Base-by-base conservation (phyloP, 23 red algal genomes). In the Gracilaria gracilis region DNA sequence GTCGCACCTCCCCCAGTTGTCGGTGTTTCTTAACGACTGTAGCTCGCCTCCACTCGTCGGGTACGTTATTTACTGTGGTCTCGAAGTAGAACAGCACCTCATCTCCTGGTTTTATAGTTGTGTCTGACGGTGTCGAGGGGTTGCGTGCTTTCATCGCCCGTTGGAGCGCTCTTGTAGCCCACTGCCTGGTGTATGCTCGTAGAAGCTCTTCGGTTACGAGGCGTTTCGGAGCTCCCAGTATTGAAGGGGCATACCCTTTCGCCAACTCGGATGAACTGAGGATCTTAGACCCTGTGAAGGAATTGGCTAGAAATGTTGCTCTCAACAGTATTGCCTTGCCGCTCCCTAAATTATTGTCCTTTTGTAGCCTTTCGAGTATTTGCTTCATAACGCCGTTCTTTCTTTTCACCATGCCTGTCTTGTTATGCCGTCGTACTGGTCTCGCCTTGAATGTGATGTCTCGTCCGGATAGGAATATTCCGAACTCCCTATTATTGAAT, bases 361-460 rank as follows among this genome's bases (percentile, higher is more conserved):
- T 32, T 46, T 87, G 51, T 11, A 72, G 40, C 44, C 73, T 57
- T 19, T 50, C 51, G 17, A 73, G 36, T 11, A 87, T n/a, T n/a
- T n/a, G n/a, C n/a, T n/a, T n/a, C n/a, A n/a, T n/a, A n/a, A n/a
- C n/a, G n/a, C n/a, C n/a, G 9, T 64, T 72, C 39, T 87, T 87
- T 28, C 83, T 66, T 87, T 87, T 62, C 9, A 87, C 67, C 17
- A 50, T 73, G 32, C 62, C 83, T 24, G 64, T 87, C 57, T 87
- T 87, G 24, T 87, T 87, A 44, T 73, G 83, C 8, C 83, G 53
- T 21, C 83, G 23, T 50, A 62, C 64, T 31, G 83, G 61, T 48
- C 83, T 25, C 16, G 62, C 24, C 20, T 87, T 71, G 44, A 87
- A 75, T 40, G 35, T 35, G 21, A 87, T 87, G 3, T 51, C 24